Base-by-base conservation (phyloP, 768 basidiomycete genomes). In the Tricholoma saponaceum region DNA sequence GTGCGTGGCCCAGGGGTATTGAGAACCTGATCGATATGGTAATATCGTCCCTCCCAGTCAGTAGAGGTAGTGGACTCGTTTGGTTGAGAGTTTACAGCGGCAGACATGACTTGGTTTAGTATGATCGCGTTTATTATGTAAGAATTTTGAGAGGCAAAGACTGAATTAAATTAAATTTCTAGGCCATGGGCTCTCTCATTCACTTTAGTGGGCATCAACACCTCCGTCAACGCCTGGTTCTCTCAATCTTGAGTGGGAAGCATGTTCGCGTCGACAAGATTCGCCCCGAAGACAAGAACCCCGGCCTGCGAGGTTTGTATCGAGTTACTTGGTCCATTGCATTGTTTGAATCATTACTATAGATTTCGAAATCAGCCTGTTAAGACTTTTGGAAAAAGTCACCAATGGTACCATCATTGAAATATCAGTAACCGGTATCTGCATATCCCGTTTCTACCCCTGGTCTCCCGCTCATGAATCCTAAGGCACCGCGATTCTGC, bases 351-450 rank as follows among this genome's bases (percentile, higher is more conserved):
- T 37, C 18, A 46, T 52, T 16, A 56, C 28, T 46, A 54, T 64
- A 92, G 95, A 98, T 71, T 96, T 87, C 71, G 97, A 99, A 76
- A 85, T 96, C 50, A 95, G 90, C 66, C 79, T 98, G 23, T 72
- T 99, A 43, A 79, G 96, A 47, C 73, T 98, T 14, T 66, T 98
- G 32, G 95, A 98, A 69, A 93, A 92, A 64, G 76, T 91, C 3
- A 95, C 94, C 3, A 98, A 98, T 79, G 97, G 96, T 2, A 92
- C 92, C 5, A 74, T 92, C 26, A 90, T 98, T 59, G 97, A 98
- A 70, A 98, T 99, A 52, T 96, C 94, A 2, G 88, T 95, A 6
- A 98, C 97, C 20, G 96, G 95, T 89, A 61, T 55, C 50, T 49
- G n/a, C 30, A 54, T 10, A 30, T 14, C 54, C 51, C 18, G 43